Base-by-base conservation (phyloP, 257 asterid genomes). In the Nicotiana paniculata region DNA sequence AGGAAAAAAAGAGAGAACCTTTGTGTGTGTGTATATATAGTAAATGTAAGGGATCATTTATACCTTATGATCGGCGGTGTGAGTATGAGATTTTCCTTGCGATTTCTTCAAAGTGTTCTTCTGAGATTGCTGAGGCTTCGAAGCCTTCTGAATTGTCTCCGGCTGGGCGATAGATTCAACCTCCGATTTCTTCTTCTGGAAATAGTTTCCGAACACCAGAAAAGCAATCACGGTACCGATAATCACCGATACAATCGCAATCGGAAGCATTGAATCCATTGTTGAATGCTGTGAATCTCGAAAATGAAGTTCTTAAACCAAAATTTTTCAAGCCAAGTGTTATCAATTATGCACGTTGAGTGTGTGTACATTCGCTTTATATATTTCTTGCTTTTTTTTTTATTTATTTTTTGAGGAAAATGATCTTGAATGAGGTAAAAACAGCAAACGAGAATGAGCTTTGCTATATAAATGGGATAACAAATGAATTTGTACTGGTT, bases 61-160 rank as follows among this genome's bases (percentile, higher is more conserved):
- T 88, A 94, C 99, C 90, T 94, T 96, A 88, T 96, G 97, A 57
- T 91, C 90, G 79, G 95, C 86, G 57, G 92, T 85, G 81, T 91
- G 97, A 39, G 94, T 70, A 77, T 90, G 98, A 77, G 94, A 77
- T 88, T 93, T 96, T 72, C 88, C 87, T 54, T 90, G 95, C 66
- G 87, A 35, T 89, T 93, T 94, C 88, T 88, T 94, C 35, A 82
- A 77, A 30, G 82, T 87, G 77, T 63, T 51, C 57, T 86, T 82
- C 5, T 53, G 72, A 53, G 85, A 77, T 28, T 75, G 83, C 77
- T 86, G 68, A 30, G 83, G 92, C 87, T 85, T 92, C 81, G 88
- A 68, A 43, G 88, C 87, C 77, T 85, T 89, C 46, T 89, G 86
- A 3, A 84, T 63, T 55, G 85, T 81, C 82, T 88, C 97, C 18